A percentile compares a stretch with the other conserved stretches of the same genome.
phyloP scores from a whole-genome alignment of 768 basidiomycete genomes.

The Daedaleopsis nitida region DNA sequence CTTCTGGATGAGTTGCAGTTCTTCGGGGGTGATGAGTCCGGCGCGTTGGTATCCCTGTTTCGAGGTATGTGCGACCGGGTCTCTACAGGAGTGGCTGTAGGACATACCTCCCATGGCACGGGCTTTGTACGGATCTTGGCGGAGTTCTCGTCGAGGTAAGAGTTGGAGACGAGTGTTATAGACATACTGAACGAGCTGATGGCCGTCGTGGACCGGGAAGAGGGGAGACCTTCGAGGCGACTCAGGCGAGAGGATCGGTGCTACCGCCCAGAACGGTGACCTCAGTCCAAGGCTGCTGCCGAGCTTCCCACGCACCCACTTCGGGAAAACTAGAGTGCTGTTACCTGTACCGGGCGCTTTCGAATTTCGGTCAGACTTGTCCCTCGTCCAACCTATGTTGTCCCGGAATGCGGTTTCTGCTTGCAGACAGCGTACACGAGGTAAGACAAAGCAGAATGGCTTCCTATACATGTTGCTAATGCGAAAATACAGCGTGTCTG shows the following conservation, averaged over 20 bases:
- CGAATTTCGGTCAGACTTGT: constrained; percentile 20
- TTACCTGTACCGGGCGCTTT: constrained; percentile 5
- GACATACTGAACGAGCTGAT: constrained; percentile 51
- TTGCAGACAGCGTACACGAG: constrained; percentile 19
- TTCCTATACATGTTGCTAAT: neutral
- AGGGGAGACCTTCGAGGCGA: neutral
- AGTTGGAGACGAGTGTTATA: constrained; percentile 74
- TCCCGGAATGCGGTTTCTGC: constrained; percentile 21
- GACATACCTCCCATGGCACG: constrained; percentile 92
- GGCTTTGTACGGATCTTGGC: constrained; percentile 88
- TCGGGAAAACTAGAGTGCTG: constrained; percentile 6
- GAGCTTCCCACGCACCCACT: constrained; percentile 10
- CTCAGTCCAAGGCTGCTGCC: constrained; percentile 12
- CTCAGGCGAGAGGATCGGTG: constrained; percentile 2
- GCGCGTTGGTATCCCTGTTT: constrained; percentile 92
- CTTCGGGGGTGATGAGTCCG: constrained; percentile 84
- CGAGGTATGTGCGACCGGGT: constrained; percentile 22
- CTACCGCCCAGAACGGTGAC: constrained; percentile 14
- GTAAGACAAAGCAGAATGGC: constrained; percentile 1
- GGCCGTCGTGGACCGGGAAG: constrained; percentile 2
- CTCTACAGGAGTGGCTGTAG: constrained; percentile 2
- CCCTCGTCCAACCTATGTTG: constrained; percentile 19
- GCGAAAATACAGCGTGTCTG: constrained; percentile 15
- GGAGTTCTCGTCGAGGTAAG: constrained; percentile 85
- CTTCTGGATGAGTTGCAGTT: constrained; percentile 85